Evolutionary conservation across 2,329 filamentous ascomycete genomes (phyloP), one percentile per base, ranked within the genome.

Genomic region (Phyllosticta citriasiana): DNA sequence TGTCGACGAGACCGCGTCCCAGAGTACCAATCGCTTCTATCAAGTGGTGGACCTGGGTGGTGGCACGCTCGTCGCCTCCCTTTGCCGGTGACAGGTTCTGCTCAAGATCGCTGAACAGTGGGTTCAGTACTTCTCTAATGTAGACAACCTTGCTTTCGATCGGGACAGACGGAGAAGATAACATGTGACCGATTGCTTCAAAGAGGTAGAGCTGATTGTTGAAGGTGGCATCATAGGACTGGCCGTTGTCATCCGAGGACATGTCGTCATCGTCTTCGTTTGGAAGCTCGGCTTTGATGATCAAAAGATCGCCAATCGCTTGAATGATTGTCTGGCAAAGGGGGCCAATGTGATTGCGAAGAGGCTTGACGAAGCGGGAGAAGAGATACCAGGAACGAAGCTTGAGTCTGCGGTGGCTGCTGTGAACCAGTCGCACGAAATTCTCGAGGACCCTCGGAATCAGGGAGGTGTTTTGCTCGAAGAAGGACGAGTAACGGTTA

Each of bases 341-440:
- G 69, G 94, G 91, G 59, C 91, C 91, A 54, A 99, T 84, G 69
- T 95, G 88, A 4, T 83, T 80, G 62, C 92, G 84, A 33, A 99
- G 80, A 67, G 94, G 90, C 77, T 93, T 96, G 63, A 96, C 89
- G 64, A 97, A 88, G 26, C 92, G 88, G 68, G 92, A 88, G 77
- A 99, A 97, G 1, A 99, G 83, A 73, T 97, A 99, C 94, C 94
- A 99, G 0, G 94, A 96, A 63, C 94, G 85, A 6, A 88, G 88
- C 69, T 91, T 89, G 65, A 99, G 88, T 68, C 91, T 90, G 63
- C 90, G 84, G 68, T 96, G 88, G 35, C 88, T 83, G 70, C 96
- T 91, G 70, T 97, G 95, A 3, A 94, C 89, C 55, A 97, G 83
- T 12, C 87, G 85, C 54, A 99, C 89, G 73, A 99, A 97, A 70